Base-by-base conservation (phyloP, 202 grass and related monocot genomes). In the Eragrostis tef region DNA sequence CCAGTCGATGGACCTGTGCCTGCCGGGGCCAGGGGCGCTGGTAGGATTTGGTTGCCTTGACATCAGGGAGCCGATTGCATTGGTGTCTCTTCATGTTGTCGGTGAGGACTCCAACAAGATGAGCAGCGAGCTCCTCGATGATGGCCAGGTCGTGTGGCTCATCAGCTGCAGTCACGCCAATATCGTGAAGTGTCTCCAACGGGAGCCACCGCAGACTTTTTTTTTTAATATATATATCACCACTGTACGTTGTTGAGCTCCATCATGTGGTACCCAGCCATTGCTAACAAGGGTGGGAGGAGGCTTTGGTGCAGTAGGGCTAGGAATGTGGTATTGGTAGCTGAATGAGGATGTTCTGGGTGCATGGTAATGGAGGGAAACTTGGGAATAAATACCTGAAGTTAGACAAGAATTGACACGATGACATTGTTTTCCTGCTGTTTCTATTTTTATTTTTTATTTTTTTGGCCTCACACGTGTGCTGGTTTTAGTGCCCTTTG, bases 121-220 rank as follows among this genome's bases (percentile, higher is more conserved):
- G 53, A 42, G 73, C 41, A 7, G 52, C n/a, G 20, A 75, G 52
- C 52, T 75, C 54, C 53, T 60, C n/a, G 4, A 60, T 26, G 41
- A 60, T 60, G 57, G n/a, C 19, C 0, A 65, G 25, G 26, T 21
- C 44, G 13, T 20, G 64, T 9, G 7, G 9, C 6, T 64, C 16
- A 50, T 14, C 60, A 64, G 20, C 11, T 41, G 25, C 25, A 1
- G 1, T 5, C 24, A 75, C 0, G 34, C 36, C 52, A 17, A 75
- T 75, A 25, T 60, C 73, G 20, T 42, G 53, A 44, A 75, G 54
- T 6, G 60, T 75, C 12, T 75, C 53, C 16, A 2, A 4, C 21
- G 73, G 52, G 39, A 75, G 54, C 53, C 52, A 75, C 11, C 6
- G 6, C n/a, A n/a, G n/a, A n/a, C n/a, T n/a, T n/a, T n/a, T n/a